These are phyloP conservation scores for Apophysomyces sp. DNA, from an alignment of 371 early-diverging fungal species.

Conservation along the genomic window DNA sequence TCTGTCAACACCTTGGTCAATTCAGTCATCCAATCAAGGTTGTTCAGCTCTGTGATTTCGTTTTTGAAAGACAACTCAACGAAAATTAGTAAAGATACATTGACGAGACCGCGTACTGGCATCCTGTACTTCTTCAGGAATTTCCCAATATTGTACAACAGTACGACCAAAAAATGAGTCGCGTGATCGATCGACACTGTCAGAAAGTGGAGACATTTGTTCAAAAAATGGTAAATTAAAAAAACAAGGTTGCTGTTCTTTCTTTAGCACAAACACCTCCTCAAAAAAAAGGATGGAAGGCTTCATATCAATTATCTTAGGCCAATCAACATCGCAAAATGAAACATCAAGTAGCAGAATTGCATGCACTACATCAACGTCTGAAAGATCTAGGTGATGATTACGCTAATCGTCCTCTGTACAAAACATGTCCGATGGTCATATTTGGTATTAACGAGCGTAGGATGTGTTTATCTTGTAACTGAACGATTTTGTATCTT, in stretches of 20 bases:
- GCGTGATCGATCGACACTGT: constrained; percentile 18
- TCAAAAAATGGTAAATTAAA: constrained; percentile 26
- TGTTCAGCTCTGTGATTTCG: not conserved
- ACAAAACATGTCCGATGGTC: constrained; percentile 34
- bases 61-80: not conserved
- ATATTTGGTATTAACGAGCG: constrained; percentile 22
- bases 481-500: not conserved
- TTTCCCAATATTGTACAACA: constrained; percentile 32
- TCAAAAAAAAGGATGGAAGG: not conserved
- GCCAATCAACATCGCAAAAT: constrained; percentile 38
- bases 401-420: constrained; percentile 16
- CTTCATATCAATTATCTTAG: constrained; percentile 6
- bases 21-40: constrained; percentile 40
- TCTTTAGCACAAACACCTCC: too few relatives aligned
- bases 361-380: constrained; percentile 19
- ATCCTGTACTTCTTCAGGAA: constrained; percentile 27
- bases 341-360: constrained; percentile 20
- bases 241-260: not conserved
- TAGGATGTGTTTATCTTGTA: not conserved
- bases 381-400: constrained; percentile 12
- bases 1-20: constrained; percentile 36
- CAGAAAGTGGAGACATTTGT: constrained; percentile 18
- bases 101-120: constrained; percentile 47
- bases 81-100: constrained; percentile 32
- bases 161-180: constrained; percentile 33